These are phyloP conservation scores for Roridomyces roridus DNA, from an alignment of 768 basidiomycete species.

Conservation along the genomic window DNA sequence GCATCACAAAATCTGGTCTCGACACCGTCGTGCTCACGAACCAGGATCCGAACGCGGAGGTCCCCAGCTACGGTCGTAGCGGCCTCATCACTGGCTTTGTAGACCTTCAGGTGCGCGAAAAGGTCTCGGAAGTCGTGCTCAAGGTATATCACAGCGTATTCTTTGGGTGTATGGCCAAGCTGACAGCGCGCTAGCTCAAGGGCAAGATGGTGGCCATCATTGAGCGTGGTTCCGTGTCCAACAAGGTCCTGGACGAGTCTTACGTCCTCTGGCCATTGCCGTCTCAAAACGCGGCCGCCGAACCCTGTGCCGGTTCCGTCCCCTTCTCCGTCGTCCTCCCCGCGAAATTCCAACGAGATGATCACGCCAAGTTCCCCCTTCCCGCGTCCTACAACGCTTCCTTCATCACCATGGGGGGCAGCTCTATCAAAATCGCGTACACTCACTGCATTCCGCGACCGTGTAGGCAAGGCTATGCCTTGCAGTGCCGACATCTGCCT, in stretches of 20 bases:
- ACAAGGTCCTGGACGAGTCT: constrained; percentile 36
- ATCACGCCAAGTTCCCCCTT: too few species aligned
- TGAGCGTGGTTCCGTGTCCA: constrained; percentile 39
- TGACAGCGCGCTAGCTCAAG: constrained; percentile 38
- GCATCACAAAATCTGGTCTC: constrained; percentile 44
- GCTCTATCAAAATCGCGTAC: too few species aligned
- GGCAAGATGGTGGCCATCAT: constrained; percentile 45
- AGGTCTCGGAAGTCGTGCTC: constrained; percentile 45
- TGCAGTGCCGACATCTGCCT: too few species aligned
- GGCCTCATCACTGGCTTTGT: constrained; percentile 49
- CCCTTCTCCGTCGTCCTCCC: constrained; percentile 55
- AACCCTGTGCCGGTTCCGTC: constrained; percentile 35
- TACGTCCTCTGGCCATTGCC: constrained; percentile 42
- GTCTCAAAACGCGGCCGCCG: constrained; percentile 6
- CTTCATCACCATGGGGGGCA: too few species aligned
- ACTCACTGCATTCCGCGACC: too few species aligned
- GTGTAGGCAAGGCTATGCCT: too few species aligned
- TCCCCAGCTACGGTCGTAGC: constrained; percentile 53
- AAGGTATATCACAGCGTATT: constrained; percentile 40
- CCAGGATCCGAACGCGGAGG: constrained; percentile 45
- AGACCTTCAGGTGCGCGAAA: constrained; percentile 43
- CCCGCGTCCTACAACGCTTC: too few species aligned
- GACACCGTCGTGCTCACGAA: constrained; percentile 50
- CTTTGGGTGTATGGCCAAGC: too few species aligned
- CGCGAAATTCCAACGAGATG: constrained; percentile 38